Evolutionary conservation across 1,284 basidiomycete genomes (phyloP), one percentile per base, ranked within the genome.

Genomic region (Cryptococcus sp.): DNA sequence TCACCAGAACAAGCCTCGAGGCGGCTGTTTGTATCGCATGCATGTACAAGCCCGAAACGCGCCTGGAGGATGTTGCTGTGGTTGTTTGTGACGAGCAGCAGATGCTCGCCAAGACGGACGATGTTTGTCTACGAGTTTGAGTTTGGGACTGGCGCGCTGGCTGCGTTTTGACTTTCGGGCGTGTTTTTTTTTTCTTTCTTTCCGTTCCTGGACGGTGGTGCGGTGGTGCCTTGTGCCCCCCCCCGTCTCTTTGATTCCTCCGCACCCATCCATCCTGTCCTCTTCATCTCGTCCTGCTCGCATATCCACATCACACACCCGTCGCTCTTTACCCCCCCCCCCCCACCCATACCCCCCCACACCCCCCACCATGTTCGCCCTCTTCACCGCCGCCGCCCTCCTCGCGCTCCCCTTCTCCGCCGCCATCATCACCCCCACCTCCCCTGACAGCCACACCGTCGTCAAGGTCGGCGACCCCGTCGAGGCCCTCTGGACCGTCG

Each of bases 381-480:
- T 33, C 28, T 33, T 33, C 28, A 33, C 28, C 28, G 28, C 28
- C 28, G 28, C 28, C 4, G 28, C 28, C 9, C 53, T 46, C 46
- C 51, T 55, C 57, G 39, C 54, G 24, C 53, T 61, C 53, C 21
- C 59, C 33, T 28, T 46, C 33, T 43, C 46, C 12, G 21, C 18
- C 5, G 65, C 70, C 20, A 61, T 62, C 23, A 56, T 66, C 71
- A 76, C 69, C 73, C 82, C 75, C 21, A 71, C 72, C 16, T 74
- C 71, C 24, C 77, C 77, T 3, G 68, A 68, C 42, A 53, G 52
- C 4, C 48, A 60, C 18, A 76, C 76, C 18, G 67, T 71, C 50
- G 71, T 72, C 59, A 68, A 67, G 39, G 65, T 71, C 33, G 76
- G 76, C 18, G 43, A 55, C 3, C 47, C 61, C 13, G 62, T 78